phyloP scores from a whole-genome alignment of 2,329 filamentous ascomycete species.

The Orbilia javanica region DNA sequence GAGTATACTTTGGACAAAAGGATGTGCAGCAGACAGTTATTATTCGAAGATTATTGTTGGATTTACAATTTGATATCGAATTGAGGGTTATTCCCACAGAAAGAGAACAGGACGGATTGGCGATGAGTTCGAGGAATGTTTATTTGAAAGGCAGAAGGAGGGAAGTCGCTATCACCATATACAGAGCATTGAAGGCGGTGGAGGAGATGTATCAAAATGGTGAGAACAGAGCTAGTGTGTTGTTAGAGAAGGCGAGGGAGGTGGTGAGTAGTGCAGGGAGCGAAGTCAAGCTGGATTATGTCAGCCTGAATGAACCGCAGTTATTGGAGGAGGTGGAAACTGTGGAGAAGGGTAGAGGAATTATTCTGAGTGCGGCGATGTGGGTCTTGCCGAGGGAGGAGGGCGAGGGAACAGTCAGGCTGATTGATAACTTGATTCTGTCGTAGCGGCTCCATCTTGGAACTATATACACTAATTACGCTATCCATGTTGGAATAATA shows the following conservation, averaged over 20 bases:
- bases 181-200: slow-evolving; percentile 76
- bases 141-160: slow-evolving; percentile 85
- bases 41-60: slow-evolving; percentile 85
- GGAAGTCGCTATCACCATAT: slow-evolving; percentile 78
- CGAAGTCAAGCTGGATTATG: slow-evolving; percentile 86
- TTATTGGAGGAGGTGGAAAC: slow-evolving; percentile 81
- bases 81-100: slow-evolving; percentile 81
- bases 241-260: slow-evolving; percentile 78
- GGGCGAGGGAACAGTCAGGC: slow-evolving; percentile 83
- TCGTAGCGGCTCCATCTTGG: slow-evolving; percentile 61
- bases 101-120: slow-evolving; percentile 83
- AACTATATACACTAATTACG: neutral
- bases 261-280: slow-evolving; percentile 71
- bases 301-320: slow-evolving; percentile 88
- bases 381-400: slow-evolving; percentile 87
- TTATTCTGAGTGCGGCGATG: slow-evolving; percentile 88
- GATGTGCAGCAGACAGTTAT: slow-evolving; percentile 96
- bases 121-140: slow-evolving; percentile 92
- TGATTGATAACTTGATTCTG: slow-evolving; percentile 94
- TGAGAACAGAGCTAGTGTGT: slow-evolving; percentile 65
- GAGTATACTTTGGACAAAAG: slow-evolving; percentile 95
- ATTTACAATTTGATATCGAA: slow-evolving; percentile 83
- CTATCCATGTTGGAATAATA: too few relatives aligned
- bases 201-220: slow-evolving; percentile 74
- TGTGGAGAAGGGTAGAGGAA: slow-evolving; percentile 75